Conservation (phyloP, 306 rosid species). For the Astragalus membranaceus region DNA sequence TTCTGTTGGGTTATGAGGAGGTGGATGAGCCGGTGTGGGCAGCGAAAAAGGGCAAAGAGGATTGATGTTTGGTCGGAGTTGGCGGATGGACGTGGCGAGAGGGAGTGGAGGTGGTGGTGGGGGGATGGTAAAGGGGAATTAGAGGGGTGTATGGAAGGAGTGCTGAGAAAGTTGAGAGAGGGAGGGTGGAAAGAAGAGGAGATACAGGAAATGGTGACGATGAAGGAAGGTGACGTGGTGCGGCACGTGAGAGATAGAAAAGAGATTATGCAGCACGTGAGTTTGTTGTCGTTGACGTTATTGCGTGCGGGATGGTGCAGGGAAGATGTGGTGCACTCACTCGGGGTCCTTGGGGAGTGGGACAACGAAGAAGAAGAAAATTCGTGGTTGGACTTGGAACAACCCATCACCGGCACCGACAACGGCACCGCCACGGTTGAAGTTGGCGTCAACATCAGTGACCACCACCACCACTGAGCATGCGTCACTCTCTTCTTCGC, state of each 20-base stretch:
- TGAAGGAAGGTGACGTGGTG: conserved; percentile 4
- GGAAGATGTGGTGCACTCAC: conserved; percentile 69
- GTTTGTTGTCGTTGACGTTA: conserved; percentile 31
- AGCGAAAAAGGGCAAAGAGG: conserved; percentile 35
- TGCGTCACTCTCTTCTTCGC: neutral
- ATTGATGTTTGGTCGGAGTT: conserved; percentile 66
- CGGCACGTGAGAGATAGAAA: conserved; percentile 34
- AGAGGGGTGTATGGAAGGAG: conserved; percentile 47
- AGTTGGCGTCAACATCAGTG: neutral
- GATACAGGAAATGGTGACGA: conserved; percentile 69
- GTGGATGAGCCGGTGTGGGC: conserved; percentile 63
- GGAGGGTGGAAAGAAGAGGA: conserved; percentile 94
- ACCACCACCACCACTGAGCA: too few relatives aligned
- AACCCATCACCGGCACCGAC: too few relatives aligned
- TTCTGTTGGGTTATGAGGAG: neutral
- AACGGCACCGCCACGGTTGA: neutral
- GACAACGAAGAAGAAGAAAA: conserved; percentile 3
- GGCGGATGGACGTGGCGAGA: conserved; percentile 28
- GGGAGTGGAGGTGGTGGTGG: conserved; percentile 32
- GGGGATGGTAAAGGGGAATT: conserved; percentile 15
- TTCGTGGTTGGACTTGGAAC: conserved; percentile 13
- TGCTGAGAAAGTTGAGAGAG: conserved; percentile 45
- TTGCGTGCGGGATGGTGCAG: conserved; percentile 85
- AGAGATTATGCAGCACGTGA: conserved; percentile 31
- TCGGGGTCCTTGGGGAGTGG: conserved; percentile 30